Evolutionary conservation across 179 eudicot species (phyloP).

Genomic region (Patellifolia procumbens): DNA sequence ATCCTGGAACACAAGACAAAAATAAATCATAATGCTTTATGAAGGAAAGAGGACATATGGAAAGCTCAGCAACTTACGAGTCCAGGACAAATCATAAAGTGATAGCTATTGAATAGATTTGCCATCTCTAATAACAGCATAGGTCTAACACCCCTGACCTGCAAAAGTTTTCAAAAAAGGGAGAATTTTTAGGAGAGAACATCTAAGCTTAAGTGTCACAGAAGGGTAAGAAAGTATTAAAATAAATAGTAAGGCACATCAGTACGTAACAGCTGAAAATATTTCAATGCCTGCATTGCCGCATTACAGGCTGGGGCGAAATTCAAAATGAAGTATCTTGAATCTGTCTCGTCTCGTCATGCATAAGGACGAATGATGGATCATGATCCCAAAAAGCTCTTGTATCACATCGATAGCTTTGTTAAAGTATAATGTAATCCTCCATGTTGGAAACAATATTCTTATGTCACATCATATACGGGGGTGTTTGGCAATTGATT

Average conservation of each 20-base stretch:
- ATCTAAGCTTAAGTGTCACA: neutral
- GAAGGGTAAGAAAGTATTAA: neutral
- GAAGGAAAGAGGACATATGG: constrained; percentile 2
- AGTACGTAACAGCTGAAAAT: neutral
- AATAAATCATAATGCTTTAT: neutral
- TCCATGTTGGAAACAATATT: too few relatives aligned
- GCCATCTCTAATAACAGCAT: constrained; percentile 88
- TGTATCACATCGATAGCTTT: neutral
- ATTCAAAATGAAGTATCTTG: too few relatives aligned
- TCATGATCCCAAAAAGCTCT: neutral
- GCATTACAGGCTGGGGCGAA: too few relatives aligned
- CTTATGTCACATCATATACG: too few relatives aligned
- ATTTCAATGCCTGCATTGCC: neutral
- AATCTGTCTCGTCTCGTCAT: neutral
- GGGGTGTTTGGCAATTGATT: too few relatives aligned
- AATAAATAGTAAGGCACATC: neutral
- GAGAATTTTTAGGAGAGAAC: neutral
- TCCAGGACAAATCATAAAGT: constrained; percentile 73
- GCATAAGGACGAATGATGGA: neutral
- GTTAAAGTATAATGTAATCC: too few relatives aligned
- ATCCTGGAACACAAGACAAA: constrained; percentile 61
- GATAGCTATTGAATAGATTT: constrained; percentile 66
- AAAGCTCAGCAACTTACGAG: constrained; percentile 58
- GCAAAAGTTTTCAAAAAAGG: constrained; percentile 23
- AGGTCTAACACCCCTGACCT: constrained; percentile 95